Evolutionary conservation across 805 yeast species (phyloP).

Genomic region (Brettanomyces bruxellensis): DNA sequence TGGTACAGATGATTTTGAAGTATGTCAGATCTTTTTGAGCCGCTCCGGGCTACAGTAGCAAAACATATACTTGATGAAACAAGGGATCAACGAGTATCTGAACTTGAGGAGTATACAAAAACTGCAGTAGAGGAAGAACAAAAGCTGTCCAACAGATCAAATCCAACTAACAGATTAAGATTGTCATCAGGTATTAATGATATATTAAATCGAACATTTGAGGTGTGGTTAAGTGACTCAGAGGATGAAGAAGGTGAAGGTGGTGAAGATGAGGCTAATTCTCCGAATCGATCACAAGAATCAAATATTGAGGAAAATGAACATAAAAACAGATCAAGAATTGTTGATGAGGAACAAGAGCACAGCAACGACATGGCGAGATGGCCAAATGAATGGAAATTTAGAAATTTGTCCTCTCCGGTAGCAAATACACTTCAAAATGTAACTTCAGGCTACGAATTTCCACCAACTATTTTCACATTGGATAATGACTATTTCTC

Average conservation of each 20-base stretch:
- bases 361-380: neutral
- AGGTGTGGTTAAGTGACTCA: constrained; percentile 1
- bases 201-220: constrained; percentile 1
- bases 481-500: neutral
- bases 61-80: no score
- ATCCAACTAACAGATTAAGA: constrained; percentile 1
- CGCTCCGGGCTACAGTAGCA: neutral
- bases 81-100: no score
- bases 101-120: neutral
- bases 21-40: constrained; percentile 2
- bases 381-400: neutral
- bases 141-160: neutral
- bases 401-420: neutral
- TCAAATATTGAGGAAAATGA: neutral
- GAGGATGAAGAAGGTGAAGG: neutral
- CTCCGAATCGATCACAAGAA: no score
- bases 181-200: neutral
- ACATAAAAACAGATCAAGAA: neutral
- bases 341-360: neutral
- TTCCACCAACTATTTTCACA: neutral
- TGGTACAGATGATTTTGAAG: no score
- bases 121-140: neutral
- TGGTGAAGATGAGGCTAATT: neutral
- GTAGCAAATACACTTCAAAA: neutral
- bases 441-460: neutral